Percentiles rank a stretch among this genome's conserved stretches.
Evolutionary conservation across 139 green algal genomes (phyloP).

Genomic region (Ostreobium quekettii): DNA sequence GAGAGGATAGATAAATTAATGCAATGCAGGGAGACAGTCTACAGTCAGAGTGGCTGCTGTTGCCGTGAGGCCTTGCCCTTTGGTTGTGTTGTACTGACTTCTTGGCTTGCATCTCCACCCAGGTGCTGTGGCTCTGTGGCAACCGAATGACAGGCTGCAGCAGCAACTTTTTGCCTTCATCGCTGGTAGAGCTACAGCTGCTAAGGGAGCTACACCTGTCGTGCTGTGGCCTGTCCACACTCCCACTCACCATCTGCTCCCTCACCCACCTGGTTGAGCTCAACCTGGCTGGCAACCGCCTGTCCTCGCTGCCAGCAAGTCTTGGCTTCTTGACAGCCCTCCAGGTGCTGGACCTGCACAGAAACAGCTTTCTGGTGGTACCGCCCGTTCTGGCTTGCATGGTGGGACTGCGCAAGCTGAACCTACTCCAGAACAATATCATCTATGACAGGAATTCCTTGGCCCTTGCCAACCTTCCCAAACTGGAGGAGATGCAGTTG

Average conservation of each 20-base stretch:
- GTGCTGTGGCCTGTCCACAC: neutral
- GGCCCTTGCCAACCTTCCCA: neutral
- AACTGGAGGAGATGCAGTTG: neutral
- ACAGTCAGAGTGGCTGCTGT: no score
- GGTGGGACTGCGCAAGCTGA: neutral
- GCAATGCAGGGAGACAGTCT: no score
- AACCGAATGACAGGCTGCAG: neutral
- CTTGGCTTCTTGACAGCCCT: neutral
- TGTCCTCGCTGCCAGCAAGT: neutral
- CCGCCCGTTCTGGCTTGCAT: neutral
- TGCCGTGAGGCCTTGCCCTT: no score
- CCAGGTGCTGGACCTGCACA: neutral
- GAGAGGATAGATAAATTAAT: no score
- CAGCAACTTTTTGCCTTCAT: no score
- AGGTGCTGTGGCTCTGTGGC: neutral
- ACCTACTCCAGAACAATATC: neutral
- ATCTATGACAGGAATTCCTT: neutral
- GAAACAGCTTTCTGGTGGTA: constrained; percentile 2
- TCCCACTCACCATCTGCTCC: neutral
- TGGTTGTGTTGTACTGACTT: no score
- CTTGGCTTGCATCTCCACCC: no score
- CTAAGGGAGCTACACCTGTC: neutral
- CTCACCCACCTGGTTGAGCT: neutral
- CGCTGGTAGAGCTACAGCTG: neutral
- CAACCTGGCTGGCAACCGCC: neutral